Evolutionary conservation across 345 rosid genomes (phyloP), one percentile per base, ranked within the genome.

Genomic region (sweet orange (Citrus sinensis)): DNA sequence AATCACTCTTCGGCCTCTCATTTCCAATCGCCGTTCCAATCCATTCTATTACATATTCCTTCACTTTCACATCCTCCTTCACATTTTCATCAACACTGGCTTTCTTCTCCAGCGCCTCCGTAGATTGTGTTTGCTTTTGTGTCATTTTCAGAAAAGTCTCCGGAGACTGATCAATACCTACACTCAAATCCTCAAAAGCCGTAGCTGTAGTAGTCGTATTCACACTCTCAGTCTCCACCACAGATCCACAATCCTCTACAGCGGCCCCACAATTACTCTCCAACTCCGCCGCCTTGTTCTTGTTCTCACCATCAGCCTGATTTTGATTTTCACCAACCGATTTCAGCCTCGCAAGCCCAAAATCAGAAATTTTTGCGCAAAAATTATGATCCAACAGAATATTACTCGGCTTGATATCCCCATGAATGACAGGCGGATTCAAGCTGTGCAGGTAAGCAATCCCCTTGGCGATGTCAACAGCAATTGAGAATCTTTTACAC

Each of bases 11-110:
- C 0, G 97, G 99, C 76, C 89, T 91, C 89, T 91, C 98, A 82
- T 88, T 85, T 79, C 88, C 89, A 68, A 92, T 87, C 87, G 91
- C 98, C 2, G 90, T 86, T 40, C 98, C 98, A 83, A 95, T 90
- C 99, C 99, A 95, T 63, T 95, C 92, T 89, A 82, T 91, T 80
- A 93, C 99, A 81, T 93, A 91, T 34, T 95, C 98, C 79, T 93
- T 93, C 85, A 88, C 91, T 68, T 73, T 80, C 34, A 74, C 78
- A 75, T 46, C 65, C 77, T 87, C 63, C 76, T 83, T 13, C 88
- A 89, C 80, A 89, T 97, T 76, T 90, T 92, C 94, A 90, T 83
- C 94, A 90, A 90, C 91, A 92, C 85, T 78, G 86, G 90, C 78
- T 74, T 85, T 63, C 76, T 86, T 59, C 83, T 80, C 34, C 88